A percentile compares a stretch with the other conserved stretches of the same genome.
phyloP scores from a whole-genome alignment of 495 filamentous ascomycete genomes.

The Aspergillus diversus region DNA sequence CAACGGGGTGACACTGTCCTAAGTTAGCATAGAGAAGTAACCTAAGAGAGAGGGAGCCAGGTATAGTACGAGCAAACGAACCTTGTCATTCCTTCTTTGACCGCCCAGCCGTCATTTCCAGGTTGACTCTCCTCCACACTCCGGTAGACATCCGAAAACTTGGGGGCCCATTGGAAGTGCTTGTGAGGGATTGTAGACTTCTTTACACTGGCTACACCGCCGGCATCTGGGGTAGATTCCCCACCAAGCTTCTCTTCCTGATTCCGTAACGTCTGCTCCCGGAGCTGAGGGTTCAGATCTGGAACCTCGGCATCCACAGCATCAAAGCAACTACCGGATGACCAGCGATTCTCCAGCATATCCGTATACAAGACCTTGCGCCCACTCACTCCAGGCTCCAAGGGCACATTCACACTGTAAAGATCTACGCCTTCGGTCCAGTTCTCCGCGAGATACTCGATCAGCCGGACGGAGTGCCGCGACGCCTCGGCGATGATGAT shows the following conservation, averaged over 20 bases:
- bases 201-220: conserved; percentile 23
- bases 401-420: conserved; percentile 85
- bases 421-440: conserved; percentile 80
- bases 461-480: conserved; percentile 67
- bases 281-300: conserved; percentile 43
- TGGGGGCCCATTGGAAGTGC: conserved; percentile 93
- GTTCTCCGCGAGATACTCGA: conserved; percentile 74
- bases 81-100: conserved; percentile 88
- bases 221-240: conserved; percentile 19
- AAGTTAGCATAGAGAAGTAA: conserved; percentile 21
- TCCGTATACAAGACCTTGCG: conserved; percentile 75
- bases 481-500: conserved; percentile 75
- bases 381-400: conserved; percentile 67
- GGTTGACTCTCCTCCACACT: conserved; percentile 78
- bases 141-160: conserved; percentile 81
- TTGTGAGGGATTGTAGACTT: conserved; percentile 63
- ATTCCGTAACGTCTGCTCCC: conserved; percentile 68
- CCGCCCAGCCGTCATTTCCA: conserved; percentile 94
- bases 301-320: conserved; percentile 58
- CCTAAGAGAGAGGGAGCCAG: background rate
- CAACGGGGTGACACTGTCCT: conserved; percentile 78
- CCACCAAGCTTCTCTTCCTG: conserved; percentile 52
- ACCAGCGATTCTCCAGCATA: conserved; percentile 90
- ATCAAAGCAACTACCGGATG: conserved; percentile 78
- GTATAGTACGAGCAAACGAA: conserved; percentile 42